Base-by-base conservation (phyloP, 495 filamentous ascomycete genomes). In the Delitschia confertaspora region DNA sequence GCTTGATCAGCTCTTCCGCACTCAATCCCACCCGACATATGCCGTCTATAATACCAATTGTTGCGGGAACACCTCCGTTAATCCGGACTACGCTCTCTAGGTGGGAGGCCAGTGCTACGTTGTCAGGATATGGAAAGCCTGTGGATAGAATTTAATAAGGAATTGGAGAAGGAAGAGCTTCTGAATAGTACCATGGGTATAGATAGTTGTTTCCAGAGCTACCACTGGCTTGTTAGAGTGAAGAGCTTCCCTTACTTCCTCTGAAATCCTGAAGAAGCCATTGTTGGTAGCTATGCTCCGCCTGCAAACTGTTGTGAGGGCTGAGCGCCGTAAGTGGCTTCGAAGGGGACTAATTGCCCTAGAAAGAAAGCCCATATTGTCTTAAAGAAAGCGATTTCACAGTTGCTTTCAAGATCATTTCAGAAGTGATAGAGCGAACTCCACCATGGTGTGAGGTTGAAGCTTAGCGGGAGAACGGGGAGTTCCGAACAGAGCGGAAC, bases 181-280 rank as follows among this genome's bases (percentile, higher is more conserved):
- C 36, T 31, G 38, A 8, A n/a, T 38, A 51, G 23, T 65, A 83
- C 80, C 79, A 62, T 85, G 81, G 11, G 81, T 85, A 49, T 85
- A 82, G 29, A 98, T 95, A 2, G 91, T 93, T 2, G 85, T 81
- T 62, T 98, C 91, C 7, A 98, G 71, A 23, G 91, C 88, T 9
- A 98, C 88, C 6, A 96, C 79, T 1, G 91, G 89, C 31, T 73
- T 75, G 33, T 78, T 76, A 14, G 74, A 69, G 13, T 74, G 65
- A 18, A 95, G 47, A 35, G 88, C 91, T 53, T 82, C 76, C 29
- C 68, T 70, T 10, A 98, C 79, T 59, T 96, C 88, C 47, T 85
- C 78, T 5, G 87, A 93, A 42, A 96, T 65, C 37, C 69, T 69
- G 42, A 94, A 70, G 54, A 84, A 75, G 34, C 49, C 43, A 24